Base-by-base conservation (phyloP, 2,329 filamentous ascomycete genomes). In the Pseudopyrenochaeta lycopersici region DNA sequence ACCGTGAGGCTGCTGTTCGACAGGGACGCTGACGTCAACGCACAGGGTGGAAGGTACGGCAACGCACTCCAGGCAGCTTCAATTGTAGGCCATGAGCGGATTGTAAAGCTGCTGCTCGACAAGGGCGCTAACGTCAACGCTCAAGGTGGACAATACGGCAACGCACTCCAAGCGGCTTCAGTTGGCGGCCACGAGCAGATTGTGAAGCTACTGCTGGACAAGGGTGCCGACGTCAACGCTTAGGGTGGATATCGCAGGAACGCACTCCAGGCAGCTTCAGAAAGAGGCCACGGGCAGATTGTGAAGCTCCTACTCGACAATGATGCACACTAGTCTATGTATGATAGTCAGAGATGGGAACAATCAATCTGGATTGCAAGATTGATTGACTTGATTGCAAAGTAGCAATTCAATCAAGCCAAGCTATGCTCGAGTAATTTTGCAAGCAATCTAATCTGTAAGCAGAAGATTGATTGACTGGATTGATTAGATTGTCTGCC, bases 71-170 rank as follows among this genome's bases (percentile, higher is more conserved):
- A 35, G 32, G 38, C 38, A 20, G 38, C 38, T 40, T 40, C 38
- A 18, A 14, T 18, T 40, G 18, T 12, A 23, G 38, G 38, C 21
- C 38, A 40, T 18, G 18, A 23, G 38, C 38, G 18, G 38, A 40
- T 40, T 40, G 38, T 40, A 21, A 18, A 40, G 38, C 21, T 40
- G 38, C 18, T 40, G 38, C 21, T 40, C 14, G 18, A 40, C 38
- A 40, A 40, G 18, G 38, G 38, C 18, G 38, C 38, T 18, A 21
- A 40, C 18, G 38, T 40, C 38, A 40, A 40, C 38, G 38, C 38
- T 12, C 38, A 40, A 21, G 38, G 38, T 40, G 38, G 38, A 40
- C 10, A 40, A 14, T 35, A 35, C 32, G 32, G 32, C 32, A 35
- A 35, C 32, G 32, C 32, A 35, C 32, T 35, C 32, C 32, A 35